These are phyloP conservation scores for Myxozyma monticola DNA, from an alignment of 805 yeast species.

Conservation along the genomic window DNA sequence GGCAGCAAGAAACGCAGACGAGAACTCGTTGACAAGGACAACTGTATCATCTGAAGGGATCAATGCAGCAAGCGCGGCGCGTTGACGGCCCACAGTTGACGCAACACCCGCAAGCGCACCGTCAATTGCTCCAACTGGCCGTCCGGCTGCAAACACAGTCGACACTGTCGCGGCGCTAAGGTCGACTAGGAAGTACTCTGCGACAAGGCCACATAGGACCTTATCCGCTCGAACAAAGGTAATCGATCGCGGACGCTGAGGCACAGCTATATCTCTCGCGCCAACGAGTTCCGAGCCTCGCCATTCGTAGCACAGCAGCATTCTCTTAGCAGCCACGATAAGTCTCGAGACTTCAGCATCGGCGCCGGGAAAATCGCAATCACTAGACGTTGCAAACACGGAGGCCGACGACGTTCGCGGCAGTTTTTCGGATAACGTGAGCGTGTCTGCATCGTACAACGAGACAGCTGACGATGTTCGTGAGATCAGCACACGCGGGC, in stretches of 20 bases:
- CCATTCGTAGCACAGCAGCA: slow-evolving; percentile 30
- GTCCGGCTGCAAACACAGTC: slow-evolving; percentile 23
- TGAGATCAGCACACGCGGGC: slow-evolving; percentile 38
- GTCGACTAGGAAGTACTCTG: slow-evolving; percentile 26
- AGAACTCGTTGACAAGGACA: slow-evolving; percentile 22
- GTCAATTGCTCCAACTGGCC: slow-evolving; percentile 29
- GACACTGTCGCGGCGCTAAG: slow-evolving; percentile 19
- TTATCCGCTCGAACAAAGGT: slow-evolving; percentile 23
- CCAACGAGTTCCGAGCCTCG: slow-evolving; percentile 26
- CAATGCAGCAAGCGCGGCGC: slow-evolving; percentile 20
- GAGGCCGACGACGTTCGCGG: slow-evolving; percentile 41
- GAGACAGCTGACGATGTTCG: slow-evolving; percentile 39
- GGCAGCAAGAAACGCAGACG: slow-evolving; percentile 20
- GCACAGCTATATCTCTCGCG: slow-evolving; percentile 20
- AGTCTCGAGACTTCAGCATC: slow-evolving; percentile 33
- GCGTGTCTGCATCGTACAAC: slow-evolving; percentile 39
- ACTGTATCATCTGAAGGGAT: slow-evolving; percentile 20
- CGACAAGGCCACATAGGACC: slow-evolving; percentile 22
- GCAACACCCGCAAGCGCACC: slow-evolving; percentile 33
- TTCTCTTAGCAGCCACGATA: slow-evolving; percentile 33
- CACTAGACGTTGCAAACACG: slow-evolving; percentile 32
- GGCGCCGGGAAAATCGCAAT: slow-evolving; percentile 12
- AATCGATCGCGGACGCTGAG: slow-evolving; percentile 26
- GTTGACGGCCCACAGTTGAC: slow-evolving; percentile 19
- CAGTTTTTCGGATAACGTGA: slow-evolving; percentile 38